phyloP scores from a whole-genome alignment of 2,329 filamentous ascomycete genomes.

The Aureobasidium sp. region DNA sequence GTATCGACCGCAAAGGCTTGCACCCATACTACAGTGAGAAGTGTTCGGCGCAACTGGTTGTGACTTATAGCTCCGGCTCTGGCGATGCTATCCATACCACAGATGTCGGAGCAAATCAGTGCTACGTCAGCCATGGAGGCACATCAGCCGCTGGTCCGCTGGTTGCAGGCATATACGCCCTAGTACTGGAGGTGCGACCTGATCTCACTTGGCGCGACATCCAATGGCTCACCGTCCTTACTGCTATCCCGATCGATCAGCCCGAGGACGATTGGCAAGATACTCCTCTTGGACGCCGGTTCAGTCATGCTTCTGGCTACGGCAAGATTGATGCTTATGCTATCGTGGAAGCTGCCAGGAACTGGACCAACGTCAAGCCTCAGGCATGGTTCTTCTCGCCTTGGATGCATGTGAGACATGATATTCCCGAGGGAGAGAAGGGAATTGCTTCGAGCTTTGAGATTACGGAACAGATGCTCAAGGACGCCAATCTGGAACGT shows the following conservation, averaged over 20 bases:
- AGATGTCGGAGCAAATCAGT: slow-evolving; percentile 73
- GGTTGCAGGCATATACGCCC: slow-evolving; percentile 82
- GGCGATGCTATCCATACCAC: slow-evolving; percentile 92
- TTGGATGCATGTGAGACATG: slow-evolving; percentile 81
- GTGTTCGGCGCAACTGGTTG: slow-evolving; percentile 89
- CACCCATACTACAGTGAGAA: slow-evolving; percentile 96
- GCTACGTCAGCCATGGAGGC: slow-evolving; percentile 76
- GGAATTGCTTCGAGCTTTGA: slow-evolving; percentile 75
- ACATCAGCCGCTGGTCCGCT: slow-evolving; percentile 93
- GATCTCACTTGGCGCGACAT: slow-evolving; percentile 90
- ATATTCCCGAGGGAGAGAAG: slow-evolving; percentile 73
- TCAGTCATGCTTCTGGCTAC: slow-evolving; percentile 91
- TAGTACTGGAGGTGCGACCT: slow-evolving; percentile 75
- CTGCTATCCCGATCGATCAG: slow-evolving; percentile 69
- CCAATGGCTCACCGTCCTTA: slow-evolving; percentile 81
- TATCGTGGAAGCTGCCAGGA: slow-evolving; percentile 76
- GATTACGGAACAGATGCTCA: slow-evolving; percentile 71
- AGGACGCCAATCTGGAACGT: slow-evolving; percentile 71
- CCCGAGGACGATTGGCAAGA: slow-evolving; percentile 71
- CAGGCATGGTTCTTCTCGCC: slow-evolving; percentile 93
- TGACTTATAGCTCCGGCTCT: slow-evolving; percentile 90
- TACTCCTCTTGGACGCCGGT: slow-evolving; percentile 72
- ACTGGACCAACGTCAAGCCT: slow-evolving; percentile 81
- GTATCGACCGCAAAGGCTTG: slow-evolving; percentile 75
- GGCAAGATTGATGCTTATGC: slow-evolving; percentile 87